A percentile compares a stretch with the other conserved stretches of the same genome.
These are phyloP conservation scores for Venturia asperata DNA, from an alignment of 2,329 filamentous ascomycete genomes.

Conservation along the genomic window DNA sequence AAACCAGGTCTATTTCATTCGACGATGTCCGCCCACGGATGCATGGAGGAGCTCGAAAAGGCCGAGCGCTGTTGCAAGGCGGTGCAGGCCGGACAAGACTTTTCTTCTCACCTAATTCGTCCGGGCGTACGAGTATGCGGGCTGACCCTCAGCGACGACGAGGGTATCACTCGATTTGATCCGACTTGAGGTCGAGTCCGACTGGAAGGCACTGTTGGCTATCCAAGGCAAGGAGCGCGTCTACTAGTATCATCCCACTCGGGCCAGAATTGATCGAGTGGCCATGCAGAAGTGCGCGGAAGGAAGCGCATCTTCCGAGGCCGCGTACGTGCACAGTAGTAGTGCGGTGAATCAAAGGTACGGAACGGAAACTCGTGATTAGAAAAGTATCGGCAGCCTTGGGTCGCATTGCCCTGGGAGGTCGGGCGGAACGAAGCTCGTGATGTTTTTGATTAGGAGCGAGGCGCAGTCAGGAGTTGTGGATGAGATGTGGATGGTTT, in stretches of 20 bases:
- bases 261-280: not conserved
- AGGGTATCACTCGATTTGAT: not conserved
- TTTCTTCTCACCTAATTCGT: slow-evolving; percentile 1
- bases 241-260: not conserved
- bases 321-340: not conserved
- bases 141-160: slow-evolving; percentile 7
- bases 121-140: not conserved
- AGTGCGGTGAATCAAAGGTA: not conserved
- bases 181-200: not conserved
- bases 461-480: not conserved
- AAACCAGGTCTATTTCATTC: not conserved
- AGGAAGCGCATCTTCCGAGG: not conserved
- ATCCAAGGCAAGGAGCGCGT: not conserved
- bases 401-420: not conserved
- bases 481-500: not conserved
- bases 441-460: not conserved
- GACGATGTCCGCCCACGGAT: slow-evolving; percentile 1
- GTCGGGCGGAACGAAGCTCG: not conserved
- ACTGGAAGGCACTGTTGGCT: not conserved
- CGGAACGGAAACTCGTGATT: not conserved
- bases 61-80: not conserved
- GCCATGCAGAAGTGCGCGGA: not conserved
- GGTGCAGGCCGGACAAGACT: slow-evolving; percentile 5
- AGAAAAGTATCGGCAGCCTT: not conserved
- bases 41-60: not conserved